Evolutionary conservation across 192 early-diverging fungal species (phyloP).

Genomic region (Jimgerdemannia flammicorona): DNA sequence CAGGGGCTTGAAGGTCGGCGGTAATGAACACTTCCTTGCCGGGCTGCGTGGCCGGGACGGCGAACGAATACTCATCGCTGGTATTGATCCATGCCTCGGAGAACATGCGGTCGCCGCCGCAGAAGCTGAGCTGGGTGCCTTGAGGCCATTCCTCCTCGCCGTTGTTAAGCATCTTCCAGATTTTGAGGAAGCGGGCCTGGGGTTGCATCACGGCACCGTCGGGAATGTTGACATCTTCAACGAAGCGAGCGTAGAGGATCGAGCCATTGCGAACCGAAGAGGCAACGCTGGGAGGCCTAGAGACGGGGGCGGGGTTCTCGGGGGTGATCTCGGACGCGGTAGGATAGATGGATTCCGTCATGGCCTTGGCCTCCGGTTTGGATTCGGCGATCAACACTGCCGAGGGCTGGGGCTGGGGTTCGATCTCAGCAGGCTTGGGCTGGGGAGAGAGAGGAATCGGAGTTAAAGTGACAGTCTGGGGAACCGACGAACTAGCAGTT

Average conservation of each 20-base stretch:
- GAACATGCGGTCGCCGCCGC: slow-evolving; percentile 49
- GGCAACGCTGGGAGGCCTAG: background rate
- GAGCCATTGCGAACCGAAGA: background rate
- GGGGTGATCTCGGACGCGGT: background rate
- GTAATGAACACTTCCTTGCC: slow-evolving; percentile 52
- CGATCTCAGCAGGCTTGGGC: background rate
- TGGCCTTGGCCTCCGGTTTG: background rate
- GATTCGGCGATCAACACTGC: background rate
- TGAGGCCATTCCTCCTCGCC: slow-evolving; percentile 58
- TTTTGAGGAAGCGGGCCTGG: slow-evolving; percentile 60
- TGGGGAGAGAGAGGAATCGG: background rate
- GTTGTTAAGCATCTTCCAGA: slow-evolving; percentile 65
- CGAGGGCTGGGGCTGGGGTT: background rate
- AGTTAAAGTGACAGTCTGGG: background rate
- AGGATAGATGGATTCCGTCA: background rate
- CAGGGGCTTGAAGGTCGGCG: slow-evolving; percentile 63
- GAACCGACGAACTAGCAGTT: background rate
- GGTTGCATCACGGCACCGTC: slow-evolving; percentile 55
- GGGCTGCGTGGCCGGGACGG: slow-evolving; percentile 43
- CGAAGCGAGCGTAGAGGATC: slow-evolving; percentile 38
- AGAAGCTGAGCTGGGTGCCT: slow-evolving; percentile 49
- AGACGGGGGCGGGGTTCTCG: background rate
- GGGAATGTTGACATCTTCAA: slow-evolving; percentile 65
- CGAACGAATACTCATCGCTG: slow-evolving; percentile 27
- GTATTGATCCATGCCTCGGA: slow-evolving; percentile 24